phyloP scores from a whole-genome alignment of 305 asterid species.

The Fraxinus paxiana region DNA sequence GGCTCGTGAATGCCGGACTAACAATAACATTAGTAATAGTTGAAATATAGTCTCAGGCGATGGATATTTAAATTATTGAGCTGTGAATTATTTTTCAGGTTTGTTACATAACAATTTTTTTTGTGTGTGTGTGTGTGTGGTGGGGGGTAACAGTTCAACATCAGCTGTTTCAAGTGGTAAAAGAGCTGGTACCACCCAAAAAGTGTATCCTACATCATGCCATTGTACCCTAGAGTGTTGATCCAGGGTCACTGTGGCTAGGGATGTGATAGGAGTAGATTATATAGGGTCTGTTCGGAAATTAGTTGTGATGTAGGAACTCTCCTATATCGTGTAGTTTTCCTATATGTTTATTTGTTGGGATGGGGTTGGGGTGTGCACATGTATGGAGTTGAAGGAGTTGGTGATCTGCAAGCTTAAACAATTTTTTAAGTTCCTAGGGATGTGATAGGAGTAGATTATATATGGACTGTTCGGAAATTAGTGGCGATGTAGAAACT shows the following conservation, averaged over 20 bases:
- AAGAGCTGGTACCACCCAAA: neutral
- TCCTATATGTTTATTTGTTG: neutral
- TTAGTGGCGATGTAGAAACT: neutral
- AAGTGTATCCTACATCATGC: neutral
- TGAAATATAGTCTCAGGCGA: neutral
- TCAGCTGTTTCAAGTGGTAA: neutral
- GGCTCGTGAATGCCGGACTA: slow-evolving; percentile 27
- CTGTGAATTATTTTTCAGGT: neutral
- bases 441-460: neutral
- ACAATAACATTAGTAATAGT: neutral
- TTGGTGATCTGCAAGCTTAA: slow-evolving; percentile 5
- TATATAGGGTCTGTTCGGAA: neutral
- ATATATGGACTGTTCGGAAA: neutral
- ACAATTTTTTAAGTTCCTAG: slow-evolving; percentile 4
- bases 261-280: neutral
- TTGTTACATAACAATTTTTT: neutral
- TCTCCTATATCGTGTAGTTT: neutral
- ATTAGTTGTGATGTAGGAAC: neutral
- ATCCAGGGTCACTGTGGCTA: neutral
- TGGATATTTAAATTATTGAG: neutral
- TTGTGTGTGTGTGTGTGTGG: neutral
- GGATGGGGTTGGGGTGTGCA: no score
- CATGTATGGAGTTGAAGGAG: no score
- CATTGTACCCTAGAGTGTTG: neutral
- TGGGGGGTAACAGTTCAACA: neutral